Percentiles rank a stretch among this genome's conserved stretches.
These are phyloP conservation scores for Kodamaea kaohsiungensis DNA, from an alignment of 805 yeast genomes.

Conservation along the genomic window DNA sequence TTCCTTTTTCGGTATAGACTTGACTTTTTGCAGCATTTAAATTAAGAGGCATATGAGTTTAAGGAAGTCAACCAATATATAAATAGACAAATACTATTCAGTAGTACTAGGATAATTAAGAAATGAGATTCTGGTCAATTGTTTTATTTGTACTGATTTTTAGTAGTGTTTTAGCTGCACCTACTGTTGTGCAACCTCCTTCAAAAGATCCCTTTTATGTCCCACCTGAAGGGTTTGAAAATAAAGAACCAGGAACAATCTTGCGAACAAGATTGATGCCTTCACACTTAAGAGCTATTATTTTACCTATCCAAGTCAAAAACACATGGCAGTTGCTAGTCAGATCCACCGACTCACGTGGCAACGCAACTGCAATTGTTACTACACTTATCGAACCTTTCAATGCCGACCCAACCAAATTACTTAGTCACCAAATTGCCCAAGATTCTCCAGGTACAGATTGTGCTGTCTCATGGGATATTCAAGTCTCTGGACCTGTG, in stretches of 20 bases:
- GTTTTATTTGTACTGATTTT: not conserved
- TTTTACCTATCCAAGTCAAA: slow-evolving; percentile 13
- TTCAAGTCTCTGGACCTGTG: slow-evolving; percentile 15
- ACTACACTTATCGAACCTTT: slow-evolving; percentile 31
- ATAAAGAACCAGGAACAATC: slow-evolving; percentile 15
- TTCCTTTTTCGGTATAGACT: not conserved
- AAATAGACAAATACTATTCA: not conserved
- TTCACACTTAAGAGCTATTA: slow-evolving; percentile 14
- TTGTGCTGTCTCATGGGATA: slow-evolving; percentile 30
- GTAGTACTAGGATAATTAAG: not conserved
- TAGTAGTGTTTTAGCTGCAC: not conserved
- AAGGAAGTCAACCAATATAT: not conserved
- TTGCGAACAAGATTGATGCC: slow-evolving; percentile 13
- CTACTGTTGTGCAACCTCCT: not conserved
- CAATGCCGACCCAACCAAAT: slow-evolving; percentile 26
- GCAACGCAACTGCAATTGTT: slow-evolving; percentile 25
- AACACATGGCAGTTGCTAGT: slow-evolving; percentile 16
- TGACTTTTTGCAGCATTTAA: not conserved
- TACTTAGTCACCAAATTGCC: slow-evolving; percentile 29
- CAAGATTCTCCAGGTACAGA: slow-evolving; percentile 28
- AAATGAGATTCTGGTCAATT: not conserved
- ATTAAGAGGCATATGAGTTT: not conserved
- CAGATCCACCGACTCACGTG: slow-evolving; percentile 22
- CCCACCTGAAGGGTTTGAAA: slow-evolving; percentile 18
- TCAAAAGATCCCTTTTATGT: slow-evolving; percentile 18